Evolutionary conservation across 2,329 filamentous ascomycete genomes (phyloP).

Genomic region (Aotearoamyces nothofagi): DNA sequence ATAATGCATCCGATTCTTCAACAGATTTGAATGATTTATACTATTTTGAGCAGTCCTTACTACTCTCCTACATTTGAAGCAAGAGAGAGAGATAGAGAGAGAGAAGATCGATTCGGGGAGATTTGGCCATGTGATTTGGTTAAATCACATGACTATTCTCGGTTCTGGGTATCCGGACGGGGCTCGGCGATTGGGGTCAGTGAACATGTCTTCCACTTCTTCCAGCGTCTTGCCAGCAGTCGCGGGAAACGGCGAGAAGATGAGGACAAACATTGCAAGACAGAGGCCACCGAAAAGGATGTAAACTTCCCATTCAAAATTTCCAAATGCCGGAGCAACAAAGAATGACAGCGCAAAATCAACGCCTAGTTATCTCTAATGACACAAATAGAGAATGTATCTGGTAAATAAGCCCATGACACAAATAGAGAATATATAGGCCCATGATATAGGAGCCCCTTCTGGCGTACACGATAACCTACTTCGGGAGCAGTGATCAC

Average conservation of each 20-base stretch:
- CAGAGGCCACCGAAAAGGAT: slow-evolving; percentile 37
- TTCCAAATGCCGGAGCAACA: slow-evolving; percentile 28
- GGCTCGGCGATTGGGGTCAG: too few relatives aligned
- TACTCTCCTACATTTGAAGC: too few relatives aligned
- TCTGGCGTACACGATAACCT: slow-evolving; percentile 28
- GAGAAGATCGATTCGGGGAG: too few relatives aligned
- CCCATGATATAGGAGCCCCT: slow-evolving; percentile 28
- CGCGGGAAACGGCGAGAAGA: slow-evolving; percentile 40
- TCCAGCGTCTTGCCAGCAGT: slow-evolving; percentile 39
- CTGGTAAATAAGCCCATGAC: slow-evolving; percentile 31
- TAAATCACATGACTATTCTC: too few relatives aligned
- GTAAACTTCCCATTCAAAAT: slow-evolving; percentile 35
- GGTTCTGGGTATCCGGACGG: too few relatives aligned
- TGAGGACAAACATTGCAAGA: slow-evolving; percentile 31
- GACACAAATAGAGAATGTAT: slow-evolving; percentile 31
- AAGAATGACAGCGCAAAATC: slow-evolving; percentile 34
- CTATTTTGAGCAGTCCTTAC: too few relatives aligned
- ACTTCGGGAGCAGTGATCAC: too few relatives aligned
- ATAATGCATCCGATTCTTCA: too few relatives aligned
- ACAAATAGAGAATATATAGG: too few relatives aligned
- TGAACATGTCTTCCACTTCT: slow-evolving; percentile 33
- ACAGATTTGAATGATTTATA: too few relatives aligned
- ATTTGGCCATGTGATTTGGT: too few relatives aligned
- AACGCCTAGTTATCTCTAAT: slow-evolving; percentile 35
- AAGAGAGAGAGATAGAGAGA: too few relatives aligned